Percentiles rank a stretch among this genome's conserved stretches.
phyloP scores from a whole-genome alignment of 306 rosid genomes.

The Leucaena leucocephala region DNA sequence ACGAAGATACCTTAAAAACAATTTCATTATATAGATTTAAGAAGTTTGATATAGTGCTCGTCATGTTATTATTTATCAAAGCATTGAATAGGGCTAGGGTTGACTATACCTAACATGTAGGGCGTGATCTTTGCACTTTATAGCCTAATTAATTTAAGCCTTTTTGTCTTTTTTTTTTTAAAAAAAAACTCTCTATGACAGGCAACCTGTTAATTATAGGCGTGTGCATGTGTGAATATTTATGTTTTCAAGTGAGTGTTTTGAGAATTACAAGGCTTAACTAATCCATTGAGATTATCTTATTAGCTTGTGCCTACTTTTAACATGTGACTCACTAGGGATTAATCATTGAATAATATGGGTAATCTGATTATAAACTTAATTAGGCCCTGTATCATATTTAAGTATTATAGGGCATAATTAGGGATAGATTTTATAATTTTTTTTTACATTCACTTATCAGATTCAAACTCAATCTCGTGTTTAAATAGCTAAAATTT shows the following conservation, averaged over 20 bases:
- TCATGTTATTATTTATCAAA: not conserved
- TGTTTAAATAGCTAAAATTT: too few relatives aligned
- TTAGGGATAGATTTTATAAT: too few relatives aligned
- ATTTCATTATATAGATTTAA: not conserved
- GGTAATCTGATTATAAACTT: not conserved
- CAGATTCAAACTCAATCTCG: too few relatives aligned
- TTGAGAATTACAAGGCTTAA: constrained; percentile 12
- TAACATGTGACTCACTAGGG: not conserved
- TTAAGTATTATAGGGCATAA: too few relatives aligned
- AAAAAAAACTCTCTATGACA: not conserved
- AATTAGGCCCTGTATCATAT: not conserved
- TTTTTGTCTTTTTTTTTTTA: not conserved
- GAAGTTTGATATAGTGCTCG: not conserved
- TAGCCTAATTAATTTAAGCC: not conserved
- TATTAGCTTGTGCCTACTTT: not conserved
- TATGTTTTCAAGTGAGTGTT: not conserved
- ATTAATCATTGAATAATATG: not conserved
- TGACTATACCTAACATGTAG: not conserved
- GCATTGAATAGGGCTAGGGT: not conserved
- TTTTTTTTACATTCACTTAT: too few relatives aligned
- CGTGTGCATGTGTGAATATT: not conserved
- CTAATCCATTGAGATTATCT: not conserved
- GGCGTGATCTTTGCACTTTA: not conserved
- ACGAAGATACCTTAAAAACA: not conserved
- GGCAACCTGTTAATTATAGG: not conserved